Percentiles rank a stretch among this genome's conserved stretches.
phyloP scores from a whole-genome alignment of 2,329 filamentous ascomycete genomes.

The Penicillium sp. region DNA sequence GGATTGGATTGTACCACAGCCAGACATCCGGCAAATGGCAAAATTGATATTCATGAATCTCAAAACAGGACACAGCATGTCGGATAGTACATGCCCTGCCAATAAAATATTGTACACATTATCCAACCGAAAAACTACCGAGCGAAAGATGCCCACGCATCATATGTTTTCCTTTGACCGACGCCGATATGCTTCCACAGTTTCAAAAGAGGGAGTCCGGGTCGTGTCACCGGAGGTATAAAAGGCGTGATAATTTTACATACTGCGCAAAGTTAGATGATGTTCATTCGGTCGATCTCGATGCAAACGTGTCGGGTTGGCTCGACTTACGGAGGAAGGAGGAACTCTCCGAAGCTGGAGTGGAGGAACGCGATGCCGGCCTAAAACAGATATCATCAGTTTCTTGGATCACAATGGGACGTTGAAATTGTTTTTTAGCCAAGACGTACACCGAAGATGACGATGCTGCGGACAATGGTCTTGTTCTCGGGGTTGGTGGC shows the following conservation, averaged over 20 bases:
- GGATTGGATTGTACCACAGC: slow-evolving; percentile 1
- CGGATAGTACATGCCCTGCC: slow-evolving; percentile 6
- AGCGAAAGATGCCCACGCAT: slow-evolving; percentile 13
- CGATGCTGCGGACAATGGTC: slow-evolving; percentile 65
- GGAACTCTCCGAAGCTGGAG: slow-evolving; percentile 65
- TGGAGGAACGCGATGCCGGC: slow-evolving; percentile 65
- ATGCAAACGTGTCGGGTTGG: slow-evolving; percentile 21
- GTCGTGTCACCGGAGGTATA: slow-evolving; percentile 4
- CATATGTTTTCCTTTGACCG: slow-evolving; percentile 13
- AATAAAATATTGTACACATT: slow-evolving; percentile 27
- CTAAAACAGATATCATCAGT: slow-evolving; percentile 40
- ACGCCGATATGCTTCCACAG: slow-evolving; percentile 20
- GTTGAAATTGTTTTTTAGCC: background rate
- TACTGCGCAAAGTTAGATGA: slow-evolving; percentile 11
- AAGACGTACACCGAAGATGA: slow-evolving; percentile 64
- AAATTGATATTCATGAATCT: slow-evolving; percentile 24
- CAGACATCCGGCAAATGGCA: slow-evolving; percentile 16
- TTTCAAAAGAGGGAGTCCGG: slow-evolving; percentile 13
- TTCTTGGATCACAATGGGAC: background rate
- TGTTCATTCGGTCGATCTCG: background rate
- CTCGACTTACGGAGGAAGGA: slow-evolving; percentile 58
- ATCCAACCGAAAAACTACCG: slow-evolving; percentile 14
- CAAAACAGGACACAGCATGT: slow-evolving; percentile 10
- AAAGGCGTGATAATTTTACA: slow-evolving; percentile 17
- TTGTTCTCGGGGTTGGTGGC: slow-evolving; percentile 67